Evolutionary conservation across 352 stramenopile species (phyloP), one percentile per base, ranked within the genome.

Genomic region (Pythium guiyangense): DNA sequence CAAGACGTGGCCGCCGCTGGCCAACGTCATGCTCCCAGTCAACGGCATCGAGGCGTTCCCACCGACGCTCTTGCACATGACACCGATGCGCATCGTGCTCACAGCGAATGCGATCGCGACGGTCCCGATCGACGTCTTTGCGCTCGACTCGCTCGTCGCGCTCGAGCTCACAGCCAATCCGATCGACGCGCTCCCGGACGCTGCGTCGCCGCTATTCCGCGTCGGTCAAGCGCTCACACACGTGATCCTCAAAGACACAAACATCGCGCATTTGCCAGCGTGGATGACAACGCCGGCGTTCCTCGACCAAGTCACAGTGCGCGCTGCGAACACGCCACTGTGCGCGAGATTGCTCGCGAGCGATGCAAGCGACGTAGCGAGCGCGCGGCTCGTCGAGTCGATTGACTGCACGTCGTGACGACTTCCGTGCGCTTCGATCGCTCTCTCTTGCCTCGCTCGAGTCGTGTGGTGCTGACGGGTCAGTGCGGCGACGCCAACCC

Each of bases 251-350:
- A 17, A 42, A 14, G 3, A 26, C 52, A 60, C 51, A 4, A 64
- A 64, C 51, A 44, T 64, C 15, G 55, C 45, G 18, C 15, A 6
- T 4, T 20, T 64, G 35, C 59, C 59, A 2, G 18, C 46, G 35
- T 64, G 59, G 59, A 64, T 63, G 49, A 44, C 43, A 10, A 54
- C 57, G 12, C 18, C 20, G 17, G 34, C 57, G 31, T 63, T 63
- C 35, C 29, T 52, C 2, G 31, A 14, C 22, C 49, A 47, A 34
- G 59, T 60, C 18, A 9, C 18, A 14, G 45, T 59, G 11, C 59
- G 47, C 20, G 59, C 59, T 49, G 57, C 44, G 14, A 49, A 37
- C 4, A 59, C 57, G 35, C 57, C 57, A 17, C 50, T 63, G 5
- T 63, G 57, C 31, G 39, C 20, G 5, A 57, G n/a, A 17, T 22